These are phyloP conservation scores for Colletotrichum sp. DNA, from an alignment of 2,329 filamentous ascomycete genomes.

Conservation along the genomic window DNA sequence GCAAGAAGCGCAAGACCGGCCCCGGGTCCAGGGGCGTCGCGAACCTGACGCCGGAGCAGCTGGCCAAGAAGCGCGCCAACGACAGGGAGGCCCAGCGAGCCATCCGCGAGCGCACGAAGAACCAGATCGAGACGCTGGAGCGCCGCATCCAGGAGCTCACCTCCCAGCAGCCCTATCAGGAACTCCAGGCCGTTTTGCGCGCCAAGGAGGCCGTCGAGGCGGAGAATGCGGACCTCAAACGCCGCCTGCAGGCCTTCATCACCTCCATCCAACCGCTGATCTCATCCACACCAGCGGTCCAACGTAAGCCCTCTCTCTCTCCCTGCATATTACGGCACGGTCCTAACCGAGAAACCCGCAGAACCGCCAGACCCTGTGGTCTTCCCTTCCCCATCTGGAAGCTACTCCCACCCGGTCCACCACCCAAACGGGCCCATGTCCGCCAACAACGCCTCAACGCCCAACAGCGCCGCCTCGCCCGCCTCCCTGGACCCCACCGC, in stretches of 20 bases:
- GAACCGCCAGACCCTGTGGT: constrained; percentile 30
- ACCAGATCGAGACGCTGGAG: constrained; percentile 78
- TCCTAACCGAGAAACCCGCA: constrained; percentile 2
- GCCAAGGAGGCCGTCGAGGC: constrained; percentile 79
- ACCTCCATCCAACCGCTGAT: constrained; percentile 67
- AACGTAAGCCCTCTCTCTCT: neutral
- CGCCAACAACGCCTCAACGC: constrained; percentile 39
- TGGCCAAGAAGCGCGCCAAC: constrained; percentile 70
- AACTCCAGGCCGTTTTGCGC: constrained; percentile 76
- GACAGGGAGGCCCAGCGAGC: constrained; percentile 87
- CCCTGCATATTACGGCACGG: neutral
- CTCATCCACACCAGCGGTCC: constrained; percentile 26
- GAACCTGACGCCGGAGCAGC: constrained; percentile 75
- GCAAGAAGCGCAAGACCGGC: constrained; percentile 52
- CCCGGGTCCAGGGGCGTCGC: constrained; percentile 56
- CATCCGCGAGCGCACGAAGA: constrained; percentile 82
- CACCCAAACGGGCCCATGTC: constrained; percentile 31
- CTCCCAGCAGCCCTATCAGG: constrained; percentile 81
- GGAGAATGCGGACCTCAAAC: constrained; percentile 81
- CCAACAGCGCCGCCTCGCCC: constrained; percentile 42
- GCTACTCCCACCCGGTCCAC: constrained; percentile 21
- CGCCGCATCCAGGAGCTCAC: constrained; percentile 76
- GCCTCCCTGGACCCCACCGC: constrained; percentile 28
- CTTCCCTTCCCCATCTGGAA: constrained; percentile 34
- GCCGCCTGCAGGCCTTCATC: constrained; percentile 69